phyloP scores from a whole-genome alignment of 75 land plant species.

The Selaginella moellendorffii region DNA sequence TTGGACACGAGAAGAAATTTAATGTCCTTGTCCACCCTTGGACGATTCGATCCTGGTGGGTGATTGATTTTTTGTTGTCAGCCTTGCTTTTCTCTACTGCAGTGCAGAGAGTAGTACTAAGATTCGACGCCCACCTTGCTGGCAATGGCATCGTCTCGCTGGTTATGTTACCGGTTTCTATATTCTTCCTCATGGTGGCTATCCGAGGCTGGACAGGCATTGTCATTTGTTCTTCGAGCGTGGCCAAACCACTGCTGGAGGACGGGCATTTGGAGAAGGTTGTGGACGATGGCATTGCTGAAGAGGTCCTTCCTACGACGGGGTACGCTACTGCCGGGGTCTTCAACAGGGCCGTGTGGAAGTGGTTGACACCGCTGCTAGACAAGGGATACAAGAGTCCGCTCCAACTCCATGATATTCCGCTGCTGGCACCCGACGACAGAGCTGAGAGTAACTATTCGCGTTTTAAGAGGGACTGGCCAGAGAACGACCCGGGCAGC shows the following conservation, averaged over 20 bases:
- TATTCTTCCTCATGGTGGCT: slow-evolving; percentile 32
- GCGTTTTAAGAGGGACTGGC: slow-evolving; percentile 24
- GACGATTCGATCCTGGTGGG: neutral
- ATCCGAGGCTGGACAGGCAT: slow-evolving; percentile 53
- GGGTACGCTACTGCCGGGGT: slow-evolving; percentile 29
- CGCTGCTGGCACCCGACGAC: slow-evolving; percentile 36
- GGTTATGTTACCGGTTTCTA: slow-evolving; percentile 28
- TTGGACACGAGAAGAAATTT: neutral
- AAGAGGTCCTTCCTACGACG: neutral
- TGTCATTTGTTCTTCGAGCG: neutral
- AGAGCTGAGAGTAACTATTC: slow-evolving; percentile 28
- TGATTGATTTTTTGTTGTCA: neutral
- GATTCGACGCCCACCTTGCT: slow-evolving; percentile 21
- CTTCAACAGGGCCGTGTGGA: slow-evolving; percentile 40
- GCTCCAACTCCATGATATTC: slow-evolving; percentile 45
- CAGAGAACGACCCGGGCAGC: slow-evolving; percentile 14
- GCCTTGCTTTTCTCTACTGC: too few species aligned
- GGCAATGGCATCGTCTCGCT: slow-evolving; percentile 44
- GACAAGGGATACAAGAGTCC: slow-evolving; percentile 27
- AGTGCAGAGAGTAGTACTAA: too few species aligned
- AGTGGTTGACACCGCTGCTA: slow-evolving; percentile 56
- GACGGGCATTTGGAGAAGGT: neutral
- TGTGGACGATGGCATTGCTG: neutral
- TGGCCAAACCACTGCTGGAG: slow-evolving; percentile 5
- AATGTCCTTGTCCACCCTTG: neutral